phyloP scores from a whole-genome alignment of 768 basidiomycete species.

The Lactarius tabidus region DNA sequence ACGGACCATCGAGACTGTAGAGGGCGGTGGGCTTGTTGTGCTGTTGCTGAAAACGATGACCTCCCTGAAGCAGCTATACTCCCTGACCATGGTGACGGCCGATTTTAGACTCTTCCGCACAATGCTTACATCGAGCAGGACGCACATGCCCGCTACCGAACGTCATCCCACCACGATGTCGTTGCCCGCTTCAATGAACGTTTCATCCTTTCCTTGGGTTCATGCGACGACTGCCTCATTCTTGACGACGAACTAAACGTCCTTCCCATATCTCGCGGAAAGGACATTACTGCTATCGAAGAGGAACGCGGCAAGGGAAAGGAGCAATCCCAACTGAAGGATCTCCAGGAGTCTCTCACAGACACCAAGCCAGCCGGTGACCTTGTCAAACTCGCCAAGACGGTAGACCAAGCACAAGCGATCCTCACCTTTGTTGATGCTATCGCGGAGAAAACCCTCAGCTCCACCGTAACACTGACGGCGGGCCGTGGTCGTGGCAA shows the following conservation, averaged over 20 bases:
- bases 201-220: constrained; percentile 94
- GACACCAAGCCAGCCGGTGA: constrained; percentile 87
- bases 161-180: constrained; percentile 83
- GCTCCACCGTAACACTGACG: constrained; percentile 92
- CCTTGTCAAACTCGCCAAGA: constrained; percentile 85
- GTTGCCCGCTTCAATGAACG: constrained; percentile 98
- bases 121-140: constrained; percentile 51
- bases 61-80: constrained; percentile 85
- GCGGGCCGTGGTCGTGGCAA: constrained; percentile 95
- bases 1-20: constrained; percentile 95
- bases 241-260: constrained; percentile 98
- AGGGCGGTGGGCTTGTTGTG: constrained; percentile 89
- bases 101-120: not conserved
- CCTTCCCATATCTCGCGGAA: constrained; percentile 90
- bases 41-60: constrained; percentile 93
- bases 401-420: constrained; percentile 92
- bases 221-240: constrained; percentile 88
- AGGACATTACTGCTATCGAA: constrained; percentile 75
- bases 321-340: constrained; percentile 63
- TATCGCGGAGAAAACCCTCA: constrained; percentile 87
- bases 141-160: constrained; percentile 91
- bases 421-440: constrained; percentile 93
- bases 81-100: constrained; percentile 67
- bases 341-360: constrained; percentile 70
- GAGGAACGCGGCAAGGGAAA: constrained; percentile 47